Evolutionary conservation across 768 basidiomycete species (phyloP), one percentile per base, ranked within the genome.

Genomic region (Leccinum disarticulatum): DNA sequence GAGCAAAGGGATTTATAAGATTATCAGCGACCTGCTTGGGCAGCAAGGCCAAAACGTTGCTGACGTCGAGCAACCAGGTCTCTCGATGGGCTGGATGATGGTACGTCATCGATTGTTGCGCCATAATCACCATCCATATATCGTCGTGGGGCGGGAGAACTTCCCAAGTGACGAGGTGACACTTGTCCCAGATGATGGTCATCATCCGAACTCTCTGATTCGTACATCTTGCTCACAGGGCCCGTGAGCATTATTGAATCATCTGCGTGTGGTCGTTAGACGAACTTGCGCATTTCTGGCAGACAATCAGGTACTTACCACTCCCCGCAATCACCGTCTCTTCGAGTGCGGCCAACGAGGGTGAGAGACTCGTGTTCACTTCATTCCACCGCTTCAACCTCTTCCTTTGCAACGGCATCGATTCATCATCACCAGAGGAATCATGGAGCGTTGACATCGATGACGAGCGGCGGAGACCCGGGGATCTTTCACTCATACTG

Each of bases 181-280:
- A 88, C 85, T 69, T 88, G 86, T 0, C 87, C 87, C 28, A 83
- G 60, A 60, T 79, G 78, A 0, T 80, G 81, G 61, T 88, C 86
- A 58, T 91, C 87, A 64, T 90, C 88, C 3, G 87, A 88, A 13
- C 76, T 68, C 55, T 80, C 73, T 1, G 60, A 36, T 27, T 59
- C 57, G 41, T 25, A 11, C 15, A 33, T 41, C n/a, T 28, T 60
- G 22, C 52, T 55, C 14, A 19, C 46, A 3, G 58, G 46, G 41
- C 41, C 46, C 19, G 41, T 54, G 27, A 75, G 64, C 68, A 77
- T 76, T 61, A 83, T 80, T 0, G 83, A 83, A 60, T 84, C 83
- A 58, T 83, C 82, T 83, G 61, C 13, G 35, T 51, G 51, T 4
- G 19, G 33, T 28, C 14, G 8, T 69, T 53, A 63, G 59, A 47